Base-by-base conservation (phyloP, 768 basidiomycete genomes). In the Lactarius indigo region DNA sequence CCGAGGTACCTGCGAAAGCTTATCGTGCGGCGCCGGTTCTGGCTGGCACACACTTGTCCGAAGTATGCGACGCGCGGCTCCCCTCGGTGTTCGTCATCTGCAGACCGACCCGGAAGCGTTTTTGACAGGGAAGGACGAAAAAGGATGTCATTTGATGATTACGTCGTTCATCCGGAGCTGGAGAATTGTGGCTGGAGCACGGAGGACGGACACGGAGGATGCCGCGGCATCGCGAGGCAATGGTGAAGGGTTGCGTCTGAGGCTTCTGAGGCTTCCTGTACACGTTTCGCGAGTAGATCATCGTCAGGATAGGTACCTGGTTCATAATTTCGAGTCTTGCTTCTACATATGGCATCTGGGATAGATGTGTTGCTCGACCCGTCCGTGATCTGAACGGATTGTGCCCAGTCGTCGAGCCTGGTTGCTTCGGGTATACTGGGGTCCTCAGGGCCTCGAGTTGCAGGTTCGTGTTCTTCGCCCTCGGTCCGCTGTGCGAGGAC, bases 211-310 rank as follows among this genome's bases (percentile, higher is more conserved):
- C 57, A 50, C 61, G 61, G 50, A 59, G 41, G 18, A 59, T 44
- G 57, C 61, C 57, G 66, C 63, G 41, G 63, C 54, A 66, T 59
- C 23, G 54, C 47, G 41, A 20, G 69, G 42, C 26, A 59, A 50
- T 33, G 54, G 15, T 42, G 50, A 61, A 13, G 41, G 50, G 35
- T 17, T 31, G 33, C 9, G 23, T 42, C 42, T 2, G 3, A 31
- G 31, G 31, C 31, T 70, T 70, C 69, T 41, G 55, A 6, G 12
- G 58, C 66, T 68, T 68, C 66, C n/a, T 28, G 52, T 31, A 66
- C 65, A 68, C 63, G 52, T 41, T 56, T 28, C n/a, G 50, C 26
- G 13, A 31, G 42, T 59, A 30, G 66, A 68, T 68, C 58, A 64
- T 44, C 28, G 57, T 63, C 66, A 44, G 30, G 52, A 68, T 68